phyloP scores from a whole-genome alignment of 805 yeast species.

The Grigorovia yakushimaensis region DNA sequence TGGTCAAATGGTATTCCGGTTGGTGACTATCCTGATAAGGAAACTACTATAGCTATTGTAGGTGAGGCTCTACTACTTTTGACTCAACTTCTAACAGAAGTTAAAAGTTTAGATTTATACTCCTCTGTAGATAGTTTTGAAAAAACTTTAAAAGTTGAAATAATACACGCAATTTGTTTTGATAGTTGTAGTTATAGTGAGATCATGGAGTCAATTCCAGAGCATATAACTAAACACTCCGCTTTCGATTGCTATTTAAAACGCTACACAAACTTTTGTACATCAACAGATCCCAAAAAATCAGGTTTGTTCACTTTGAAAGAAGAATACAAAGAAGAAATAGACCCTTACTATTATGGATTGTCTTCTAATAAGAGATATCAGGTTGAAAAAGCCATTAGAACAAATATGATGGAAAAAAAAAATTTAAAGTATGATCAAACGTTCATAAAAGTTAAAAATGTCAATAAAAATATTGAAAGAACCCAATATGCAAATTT shows the following conservation, averaged over 20 bases:
- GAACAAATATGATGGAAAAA: conserved; percentile 37
- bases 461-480: conserved; percentile 27
- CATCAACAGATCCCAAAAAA: conserved; percentile 51
- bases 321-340: conserved; percentile 37
- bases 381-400: conserved; percentile 62
- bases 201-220: conserved; percentile 60
- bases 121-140: conserved; percentile 41
- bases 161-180: conserved; percentile 78
- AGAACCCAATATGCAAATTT: conserved; percentile 34
- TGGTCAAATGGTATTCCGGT: conserved; percentile 41
- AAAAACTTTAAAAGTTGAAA: conserved; percentile 50
- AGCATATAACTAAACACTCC: conserved; percentile 62
- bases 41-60: conserved; percentile 44
- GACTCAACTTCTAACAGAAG: conserved; percentile 60
- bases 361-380: conserved; percentile 71
- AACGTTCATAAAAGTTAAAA: conserved; percentile 48
- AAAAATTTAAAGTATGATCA: conserved; percentile 34
- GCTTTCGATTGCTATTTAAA: conserved; percentile 55
- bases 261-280: conserved; percentile 49
- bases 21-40: conserved; percentile 36
- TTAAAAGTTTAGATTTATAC: conserved; percentile 44
- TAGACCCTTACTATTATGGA: conserved; percentile 80
- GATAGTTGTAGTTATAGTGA: conserved; percentile 64
- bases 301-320: conserved; percentile 62
- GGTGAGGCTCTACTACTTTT: conserved; percentile 71